Base-by-base conservation (phyloP, 768 basidiomycete genomes). In the Mycena kentingensis region DNA sequence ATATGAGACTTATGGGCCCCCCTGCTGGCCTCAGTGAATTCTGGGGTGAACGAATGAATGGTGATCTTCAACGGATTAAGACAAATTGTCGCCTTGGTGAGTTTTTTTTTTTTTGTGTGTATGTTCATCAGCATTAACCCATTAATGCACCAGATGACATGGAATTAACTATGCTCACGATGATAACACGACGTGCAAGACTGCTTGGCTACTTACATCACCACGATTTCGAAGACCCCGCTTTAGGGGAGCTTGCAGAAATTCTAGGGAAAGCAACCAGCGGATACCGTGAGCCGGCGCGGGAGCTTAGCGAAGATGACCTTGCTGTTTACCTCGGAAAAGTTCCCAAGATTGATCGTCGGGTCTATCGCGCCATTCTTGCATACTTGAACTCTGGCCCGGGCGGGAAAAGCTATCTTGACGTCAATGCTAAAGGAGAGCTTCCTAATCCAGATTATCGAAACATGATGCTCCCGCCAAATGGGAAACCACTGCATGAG, bases 1-100 rank as follows among this genome's bases (percentile, higher is more conserved):
- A 29, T 3, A 11, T 57, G 6, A 54, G 46, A 46, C 36, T 29
- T 47, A 57, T 55, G 58, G 58, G 58, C 11, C 51, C 58, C 28
- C n/a, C 55, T 12, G 16, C 55, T n/a, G 10, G 16, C 3, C 28
- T 54, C 11, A 57, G 48, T 54, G 51, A 60, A 28, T 56, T 57
- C 36, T 31, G 32, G 18, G 55, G 55, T n/a, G 59, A 60, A 37
- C 31, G 39, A 22, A 10, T 54, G 19, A 60, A 60, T 54, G 52
- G 56, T 18, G 22, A 24, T 3, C 27, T 57, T 3, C 35, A 42
- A 25, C 26, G 41, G 15, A 49, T 49, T 7, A 35, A 25, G 21
- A 57, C 56, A 13, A 53, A 57, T 32, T 16, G 34, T 4, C 51
- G 45, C 24, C 34, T 52, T 4, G n/a, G 51, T 52, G n/a, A 35